Evolutionary conservation across 805 yeast genomes (phyloP), one percentile per base, ranked within the genome.

Genomic region (Metschnikowia henanensis): DNA sequence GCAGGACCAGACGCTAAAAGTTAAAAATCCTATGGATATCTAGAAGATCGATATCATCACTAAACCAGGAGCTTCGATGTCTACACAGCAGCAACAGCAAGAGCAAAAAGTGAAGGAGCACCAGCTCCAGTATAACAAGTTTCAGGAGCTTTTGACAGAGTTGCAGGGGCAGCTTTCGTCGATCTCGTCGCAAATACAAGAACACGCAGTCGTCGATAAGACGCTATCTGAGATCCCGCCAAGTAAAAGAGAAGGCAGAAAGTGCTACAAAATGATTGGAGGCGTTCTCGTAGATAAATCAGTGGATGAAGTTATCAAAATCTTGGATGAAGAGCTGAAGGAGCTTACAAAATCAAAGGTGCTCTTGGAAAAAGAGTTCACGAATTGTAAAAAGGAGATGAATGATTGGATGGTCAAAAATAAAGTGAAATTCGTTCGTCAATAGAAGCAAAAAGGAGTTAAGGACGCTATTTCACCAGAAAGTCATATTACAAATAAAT

Each of bases 211-310:
- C 15, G 76, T 72, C n/a, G 72, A 68, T 54, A 61, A 65, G 47
- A 70, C 75, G 10, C 58, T 72, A 46, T 51, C 58, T 12, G 61
- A 60, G 20, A 66, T 71, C 15, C 60, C 62, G 5, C 66, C 70
- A 5, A 62, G 57, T 20, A 49, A 62, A 26, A 60, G 74, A 45
- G 42, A 54, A 2, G 80, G 76, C 35, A 79, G 99, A 48, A 82
- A 83, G 59, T 89, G 97, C 58, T 90, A 81, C 67, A 81, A 95
- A 57, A 89, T 94, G 97, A 78, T 92, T 25, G 97, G 97, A 20
- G 95, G 96, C 8, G 96, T 91, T 3, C 73, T 92, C 25, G 86
- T 91, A 15, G 95, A 90, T 58, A 83, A 87, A 52, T 75, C 82
- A 4, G 94, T 89, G 4, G 82, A 75, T n/a, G 89, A 87, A 31